A percentile compares a stretch with the other conserved stretches of the same genome.
Conservation (phyloP, 345 rosid species). For the Salix udensis region DNA sequence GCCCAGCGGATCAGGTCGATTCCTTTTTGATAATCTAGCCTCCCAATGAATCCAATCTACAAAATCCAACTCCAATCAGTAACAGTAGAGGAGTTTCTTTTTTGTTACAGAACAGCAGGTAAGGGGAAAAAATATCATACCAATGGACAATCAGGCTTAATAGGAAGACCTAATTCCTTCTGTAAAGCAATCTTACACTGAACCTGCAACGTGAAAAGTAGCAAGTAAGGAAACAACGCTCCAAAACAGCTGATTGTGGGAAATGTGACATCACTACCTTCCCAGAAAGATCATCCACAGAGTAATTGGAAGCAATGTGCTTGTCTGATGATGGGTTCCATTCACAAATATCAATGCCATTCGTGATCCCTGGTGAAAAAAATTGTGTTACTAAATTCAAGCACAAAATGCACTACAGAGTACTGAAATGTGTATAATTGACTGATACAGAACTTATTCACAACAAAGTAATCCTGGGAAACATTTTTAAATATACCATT, state of each 20-base stretch:
- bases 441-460: not conserved
- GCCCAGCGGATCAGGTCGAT: conserved; percentile 73
- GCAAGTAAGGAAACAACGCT: conserved; percentile 19
- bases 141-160: conserved; percentile 81
- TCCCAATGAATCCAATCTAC: conserved; percentile 94
- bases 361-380: conserved; percentile 64
- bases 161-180: conserved; percentile 81
- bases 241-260: not conserved
- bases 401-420: not conserved
- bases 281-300: conserved; percentile 63
- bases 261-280: conserved; percentile 47
- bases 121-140: conserved; percentile 36
- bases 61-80: conserved; percentile 21
- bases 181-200: conserved; percentile 85
- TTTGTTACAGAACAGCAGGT: not conserved
- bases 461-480: not conserved
- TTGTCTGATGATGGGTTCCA: conserved; percentile 85
- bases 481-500: conserved; percentile 44
- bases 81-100: conserved; percentile 4
- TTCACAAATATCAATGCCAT: conserved; percentile 75
- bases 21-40: conserved; percentile 93
- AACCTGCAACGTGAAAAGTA: conserved; percentile 41
- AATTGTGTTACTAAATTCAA: not conserved
- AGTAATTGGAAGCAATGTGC: conserved; percentile 59
- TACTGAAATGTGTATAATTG: not conserved